A percentile compares a stretch with the other conserved stretches of the same genome.
These are phyloP conservation scores for Suillus subaureus DNA, from an alignment of 768 basidiomycete genomes.

Conservation along the genomic window DNA sequence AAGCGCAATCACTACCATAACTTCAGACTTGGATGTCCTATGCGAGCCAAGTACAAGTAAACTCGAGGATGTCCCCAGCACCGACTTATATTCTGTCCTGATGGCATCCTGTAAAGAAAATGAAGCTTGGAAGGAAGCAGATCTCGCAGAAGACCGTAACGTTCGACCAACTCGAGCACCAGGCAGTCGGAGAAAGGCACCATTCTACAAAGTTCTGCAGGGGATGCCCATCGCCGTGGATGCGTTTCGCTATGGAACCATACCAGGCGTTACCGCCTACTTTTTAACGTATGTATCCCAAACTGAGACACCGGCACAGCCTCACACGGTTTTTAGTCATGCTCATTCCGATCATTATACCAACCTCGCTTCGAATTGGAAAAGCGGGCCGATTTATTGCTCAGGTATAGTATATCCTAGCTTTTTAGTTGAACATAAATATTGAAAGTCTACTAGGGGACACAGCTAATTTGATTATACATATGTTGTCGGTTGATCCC, in stretches of 20 bases:
- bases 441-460: slow-evolving; percentile 44
- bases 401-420: slow-evolving; percentile 50
- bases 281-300: slow-evolving; percentile 70
- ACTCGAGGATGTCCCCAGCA: slow-evolving; percentile 1
- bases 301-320: neutral
- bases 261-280: slow-evolving; percentile 89
- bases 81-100: slow-evolving; percentile 72
- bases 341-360: slow-evolving; percentile 99
- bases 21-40: neutral
- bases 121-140: slow-evolving; percentile 84
- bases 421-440: neutral
- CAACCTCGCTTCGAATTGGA: slow-evolving; percentile 86
- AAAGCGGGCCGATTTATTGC: slow-evolving; percentile 92
- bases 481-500: slow-evolving; percentile 87
- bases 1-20: neutral
- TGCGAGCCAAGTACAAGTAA: neutral
- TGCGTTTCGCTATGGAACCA: slow-evolving; percentile 91
- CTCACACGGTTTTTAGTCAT: slow-evolving; percentile 55
- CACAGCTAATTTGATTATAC: slow-evolving; percentile 89
- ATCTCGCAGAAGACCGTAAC: slow-evolving; percentile 49
- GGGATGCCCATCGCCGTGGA: slow-evolving; percentile 99
- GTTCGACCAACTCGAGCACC: slow-evolving; percentile 49
- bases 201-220: slow-evolving; percentile 94
- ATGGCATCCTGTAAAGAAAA: slow-evolving; percentile 88
- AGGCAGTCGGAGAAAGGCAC: slow-evolving; percentile 69